Conservation (phyloP, 2,329 filamentous ascomycete genomes). For the Eurotiales sp. region DNA sequence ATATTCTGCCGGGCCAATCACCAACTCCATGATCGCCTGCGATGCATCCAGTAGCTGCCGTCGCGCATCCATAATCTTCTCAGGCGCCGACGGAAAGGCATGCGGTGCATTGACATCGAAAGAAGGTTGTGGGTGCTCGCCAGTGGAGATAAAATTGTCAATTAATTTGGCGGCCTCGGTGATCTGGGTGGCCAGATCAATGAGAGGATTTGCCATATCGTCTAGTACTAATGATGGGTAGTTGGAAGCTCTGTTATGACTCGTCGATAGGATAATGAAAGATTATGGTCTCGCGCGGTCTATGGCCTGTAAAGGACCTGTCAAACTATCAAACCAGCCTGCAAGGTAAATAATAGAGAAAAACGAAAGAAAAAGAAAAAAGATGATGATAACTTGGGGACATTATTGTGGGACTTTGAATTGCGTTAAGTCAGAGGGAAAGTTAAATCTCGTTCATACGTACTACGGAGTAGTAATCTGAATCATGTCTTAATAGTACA, state of each 20-base stretch:
- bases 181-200: constrained; percentile 8
- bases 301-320: too few species aligned
- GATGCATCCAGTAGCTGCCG: constrained; percentile 6
- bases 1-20: constrained; percentile 6
- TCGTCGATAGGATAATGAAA: too few species aligned
- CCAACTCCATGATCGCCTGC: constrained; percentile 5
- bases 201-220: constrained; percentile 5
- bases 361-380: neutral
- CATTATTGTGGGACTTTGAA: neutral
- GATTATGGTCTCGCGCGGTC: too few species aligned
- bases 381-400: neutral
- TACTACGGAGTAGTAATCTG: too few species aligned
- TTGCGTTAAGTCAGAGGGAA: too few species aligned
- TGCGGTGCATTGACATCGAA: constrained; percentile 6
- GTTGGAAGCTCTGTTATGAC: too few species aligned
- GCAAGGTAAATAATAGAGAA: neutral
- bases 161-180: constrained; percentile 4
- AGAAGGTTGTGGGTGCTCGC: constrained; percentile 8
- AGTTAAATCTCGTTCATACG: too few species aligned
- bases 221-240: too few species aligned
- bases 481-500: too few species aligned
- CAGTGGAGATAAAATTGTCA: constrained; percentile 5
- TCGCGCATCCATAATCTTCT: constrained; percentile 6
- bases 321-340: too few species aligned
- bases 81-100: constrained; percentile 2